Conservation (phyloP, 345 rosid genomes). For the Eucalyptus paniculata region DNA sequence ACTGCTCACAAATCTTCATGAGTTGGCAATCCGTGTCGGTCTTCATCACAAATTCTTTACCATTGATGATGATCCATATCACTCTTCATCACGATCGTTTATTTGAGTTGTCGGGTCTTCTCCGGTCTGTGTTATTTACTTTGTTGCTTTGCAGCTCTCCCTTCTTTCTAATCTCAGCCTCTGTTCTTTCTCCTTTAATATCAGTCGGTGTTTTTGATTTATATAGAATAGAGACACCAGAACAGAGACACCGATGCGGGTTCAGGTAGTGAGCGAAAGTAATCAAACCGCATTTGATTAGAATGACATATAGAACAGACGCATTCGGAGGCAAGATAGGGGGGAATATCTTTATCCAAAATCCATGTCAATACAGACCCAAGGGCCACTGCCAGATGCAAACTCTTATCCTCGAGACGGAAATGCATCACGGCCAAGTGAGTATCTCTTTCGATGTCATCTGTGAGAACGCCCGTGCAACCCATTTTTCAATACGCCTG, state of each 20-base stretch:
- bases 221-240: too few species aligned
- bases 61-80: too few species aligned
- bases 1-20: too few species aligned
- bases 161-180: too few species aligned
- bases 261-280: background rate
- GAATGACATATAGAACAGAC: background rate
- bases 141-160: too few species aligned
- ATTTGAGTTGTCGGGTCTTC: too few species aligned
- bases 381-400: background rate
- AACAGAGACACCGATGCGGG: background rate
- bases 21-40: too few species aligned
- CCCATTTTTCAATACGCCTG: background rate
- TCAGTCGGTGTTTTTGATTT: too few species aligned
- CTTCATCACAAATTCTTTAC: too few species aligned
- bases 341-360: background rate
- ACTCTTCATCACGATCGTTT: too few species aligned
- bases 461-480: background rate
- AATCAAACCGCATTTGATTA: background rate
- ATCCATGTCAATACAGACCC: background rate
- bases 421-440: background rate
- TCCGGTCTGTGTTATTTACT: too few species aligned
- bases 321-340: background rate
- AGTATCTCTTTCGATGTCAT: background rate
- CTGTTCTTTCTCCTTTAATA: too few species aligned
- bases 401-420: background rate